Conservation (phyloP, 441 rosid species). For the Aleurites moluccanus region DNA sequence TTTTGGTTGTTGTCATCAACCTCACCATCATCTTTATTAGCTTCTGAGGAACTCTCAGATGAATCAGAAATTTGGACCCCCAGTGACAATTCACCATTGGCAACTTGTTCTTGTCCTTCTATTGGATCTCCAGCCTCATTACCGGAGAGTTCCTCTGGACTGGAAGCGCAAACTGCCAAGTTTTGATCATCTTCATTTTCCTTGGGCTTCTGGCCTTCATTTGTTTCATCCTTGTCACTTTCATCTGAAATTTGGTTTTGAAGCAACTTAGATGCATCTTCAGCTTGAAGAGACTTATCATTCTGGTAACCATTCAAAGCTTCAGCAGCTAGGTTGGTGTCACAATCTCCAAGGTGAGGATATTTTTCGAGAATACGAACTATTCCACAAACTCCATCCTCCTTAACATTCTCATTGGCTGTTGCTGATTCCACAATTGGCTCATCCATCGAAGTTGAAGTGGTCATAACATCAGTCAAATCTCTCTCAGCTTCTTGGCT, state of each 20-base stretch:
- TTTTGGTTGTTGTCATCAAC: slow-evolving; percentile 14
- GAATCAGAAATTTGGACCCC: slow-evolving; percentile 21
- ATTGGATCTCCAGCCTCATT: no score
- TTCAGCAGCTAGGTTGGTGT: slow-evolving; percentile 12
- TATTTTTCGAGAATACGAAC: slow-evolving; percentile 13
- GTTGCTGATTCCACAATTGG: slow-evolving; percentile 16
- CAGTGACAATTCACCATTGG: slow-evolving; percentile 2
- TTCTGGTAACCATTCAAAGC: slow-evolving; percentile 13
- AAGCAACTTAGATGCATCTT: slow-evolving; percentile 8
- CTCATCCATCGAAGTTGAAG: slow-evolving; percentile 20
- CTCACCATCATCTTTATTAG: slow-evolving; percentile 13
- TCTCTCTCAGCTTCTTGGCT: slow-evolving; percentile 23
- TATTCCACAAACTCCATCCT: slow-evolving; percentile 16
- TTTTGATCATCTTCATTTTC: no score
- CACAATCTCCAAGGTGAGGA: slow-evolving; percentile 19
- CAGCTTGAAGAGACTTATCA: slow-evolving; percentile 15
- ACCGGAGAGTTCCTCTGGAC: no score
- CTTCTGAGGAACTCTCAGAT: slow-evolving; percentile 13
- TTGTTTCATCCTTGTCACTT: slow-evolving; percentile 4
- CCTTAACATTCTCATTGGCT: slow-evolving; percentile 19
- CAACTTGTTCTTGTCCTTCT: no score
- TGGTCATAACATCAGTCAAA: not conserved
- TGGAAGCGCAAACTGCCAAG: no score
- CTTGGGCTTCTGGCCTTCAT: slow-evolving; percentile 5
- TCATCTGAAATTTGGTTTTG: slow-evolving; percentile 15